A percentile compares a stretch with the other conserved stretches of the same genome.
Evolutionary conservation across 352 stramenopile species (phyloP).

Genomic region (Blastocystis sp.): DNA sequence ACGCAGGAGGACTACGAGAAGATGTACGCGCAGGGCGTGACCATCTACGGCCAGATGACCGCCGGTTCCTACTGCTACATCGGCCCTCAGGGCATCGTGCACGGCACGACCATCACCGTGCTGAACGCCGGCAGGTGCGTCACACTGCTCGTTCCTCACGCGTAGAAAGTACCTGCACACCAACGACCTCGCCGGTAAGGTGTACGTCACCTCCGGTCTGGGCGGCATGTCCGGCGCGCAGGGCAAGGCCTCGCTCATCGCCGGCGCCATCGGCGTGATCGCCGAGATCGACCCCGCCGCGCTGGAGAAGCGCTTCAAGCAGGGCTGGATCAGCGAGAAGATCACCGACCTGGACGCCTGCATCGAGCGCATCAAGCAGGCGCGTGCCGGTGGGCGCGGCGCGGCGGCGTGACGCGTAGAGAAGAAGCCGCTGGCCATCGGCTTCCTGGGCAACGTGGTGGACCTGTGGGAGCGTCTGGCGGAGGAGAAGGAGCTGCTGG

Average conservation of each 20-base stretch:
- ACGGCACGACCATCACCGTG: conserved; percentile 84
- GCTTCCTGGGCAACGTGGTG: conserved; percentile 82
- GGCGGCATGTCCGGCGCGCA: conserved; percentile 83
- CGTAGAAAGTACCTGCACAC: conserved; percentile 81
- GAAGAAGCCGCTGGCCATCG: conserved; percentile 78
- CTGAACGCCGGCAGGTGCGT: conserved; percentile 76
- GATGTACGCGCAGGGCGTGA: conserved; percentile 82
- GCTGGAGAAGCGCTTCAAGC: conserved; percentile 81
- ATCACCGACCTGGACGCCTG: conserved; percentile 77
- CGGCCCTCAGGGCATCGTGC: conserved; percentile 83
- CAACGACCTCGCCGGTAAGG: conserved; percentile 78
- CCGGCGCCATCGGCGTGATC: conserved; percentile 81
- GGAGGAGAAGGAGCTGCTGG: conserved; percentile 79
- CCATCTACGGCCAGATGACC: conserved; percentile 83
- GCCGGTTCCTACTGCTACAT: conserved; percentile 87
- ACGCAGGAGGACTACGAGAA: conserved; percentile 82
- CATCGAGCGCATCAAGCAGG: conserved; percentile 71
- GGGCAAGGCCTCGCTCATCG: conserved; percentile 75
- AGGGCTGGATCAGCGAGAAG: conserved; percentile 83
- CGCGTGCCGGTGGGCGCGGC: conserved; percentile 70
- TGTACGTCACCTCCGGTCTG: conserved; percentile 82
- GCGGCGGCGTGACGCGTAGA: conserved; percentile 74
- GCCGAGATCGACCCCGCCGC: conserved; percentile 80
- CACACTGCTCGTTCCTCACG: background rate
- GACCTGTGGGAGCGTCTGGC: conserved; percentile 80